These are phyloP conservation scores for Lachancea waltii DNA, from an alignment of 805 yeast genomes.

Conservation along the genomic window DNA sequence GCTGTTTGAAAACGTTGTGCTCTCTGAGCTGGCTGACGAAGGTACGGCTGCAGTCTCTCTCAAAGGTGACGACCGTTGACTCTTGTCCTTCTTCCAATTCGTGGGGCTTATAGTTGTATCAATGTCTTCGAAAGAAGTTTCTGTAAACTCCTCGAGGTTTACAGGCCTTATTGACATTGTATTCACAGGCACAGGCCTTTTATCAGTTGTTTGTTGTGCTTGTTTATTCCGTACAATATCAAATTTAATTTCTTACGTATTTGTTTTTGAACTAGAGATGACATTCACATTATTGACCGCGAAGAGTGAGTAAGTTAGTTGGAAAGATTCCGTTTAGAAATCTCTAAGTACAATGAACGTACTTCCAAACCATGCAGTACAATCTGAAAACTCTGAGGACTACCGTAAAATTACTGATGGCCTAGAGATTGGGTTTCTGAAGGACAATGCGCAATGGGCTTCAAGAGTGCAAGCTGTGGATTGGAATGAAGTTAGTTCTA, in stretches of 20 bases:
- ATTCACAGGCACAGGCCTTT: neutral
- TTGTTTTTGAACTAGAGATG: too few relatives aligned
- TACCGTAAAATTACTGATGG: slow-evolving; percentile 11
- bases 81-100: slow-evolving; percentile 4
- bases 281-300: too few relatives aligned
- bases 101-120: slow-evolving; percentile 23
- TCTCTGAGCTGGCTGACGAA: slow-evolving; percentile 28
- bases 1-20: slow-evolving; percentile 24
- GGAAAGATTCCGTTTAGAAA: too few relatives aligned
- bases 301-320: too few relatives aligned
- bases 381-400: too few relatives aligned
- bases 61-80: slow-evolving; percentile 11
- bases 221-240: neutral
- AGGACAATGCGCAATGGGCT: slow-evolving; percentile 24
- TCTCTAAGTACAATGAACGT: too few relatives aligned
- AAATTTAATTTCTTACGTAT: neutral
- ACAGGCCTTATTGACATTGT: slow-evolving; percentile 20
- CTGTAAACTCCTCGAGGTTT: slow-evolving; percentile 19
- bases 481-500: slow-evolving; percentile 33
- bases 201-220: neutral
- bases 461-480: slow-evolving; percentile 17
- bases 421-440: slow-evolving; percentile 25
- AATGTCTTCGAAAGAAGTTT: slow-evolving; percentile 30
- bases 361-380: too few relatives aligned
- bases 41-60: slow-evolving; percentile 15